phyloP scores from a whole-genome alignment of 148 eudicot genomes.

The Vaccinium vitisidaea region DNA sequence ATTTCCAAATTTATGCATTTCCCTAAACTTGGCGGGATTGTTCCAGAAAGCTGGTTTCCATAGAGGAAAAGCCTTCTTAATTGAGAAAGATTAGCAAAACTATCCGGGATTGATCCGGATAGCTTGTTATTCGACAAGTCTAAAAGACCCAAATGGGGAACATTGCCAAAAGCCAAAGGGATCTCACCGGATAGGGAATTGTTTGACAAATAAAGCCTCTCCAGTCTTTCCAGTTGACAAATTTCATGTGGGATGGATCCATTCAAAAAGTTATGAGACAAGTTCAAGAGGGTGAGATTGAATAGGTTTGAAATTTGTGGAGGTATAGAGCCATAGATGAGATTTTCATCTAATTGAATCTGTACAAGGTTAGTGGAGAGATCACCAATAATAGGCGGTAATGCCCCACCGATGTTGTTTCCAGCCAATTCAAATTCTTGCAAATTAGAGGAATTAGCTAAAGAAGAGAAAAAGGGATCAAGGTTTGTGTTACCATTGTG shows the following conservation, averaged over 20 bases:
- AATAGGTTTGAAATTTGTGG: conserved; percentile 60
- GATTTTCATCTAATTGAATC: conserved; percentile 69
- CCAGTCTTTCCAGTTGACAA: conserved; percentile 47
- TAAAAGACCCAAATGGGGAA: conserved; percentile 73
- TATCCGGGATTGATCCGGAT: conserved; percentile 60
- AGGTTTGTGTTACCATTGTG: conserved; percentile 66
- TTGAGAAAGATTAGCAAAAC: conserved; percentile 62
- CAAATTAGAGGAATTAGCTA: conserved; percentile 59
- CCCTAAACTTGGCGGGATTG: conserved; percentile 67
- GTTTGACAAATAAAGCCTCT: conserved; percentile 63
- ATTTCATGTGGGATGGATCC: conserved; percentile 64
- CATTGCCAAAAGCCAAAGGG: conserved; percentile 51
- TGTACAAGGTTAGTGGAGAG: conserved; percentile 59
- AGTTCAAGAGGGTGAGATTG: conserved; percentile 71
- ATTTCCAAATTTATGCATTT: conserved; percentile 75
- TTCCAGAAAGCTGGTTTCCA: conserved; percentile 65
- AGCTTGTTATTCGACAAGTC: conserved; percentile 75
- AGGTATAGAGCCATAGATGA: conserved; percentile 62
- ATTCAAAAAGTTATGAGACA: conserved; percentile 62
- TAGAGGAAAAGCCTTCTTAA: conserved; percentile 57
- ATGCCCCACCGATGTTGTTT: conserved; percentile 55
- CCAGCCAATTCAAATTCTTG: conserved; percentile 82
- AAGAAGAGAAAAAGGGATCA: conserved; percentile 58
- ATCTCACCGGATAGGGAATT: conserved; percentile 66
- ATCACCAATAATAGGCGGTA: conserved; percentile 55